Base-by-base conservation (phyloP, 2,329 filamentous ascomycete genomes). In the Colletotrichum sp. region DNA sequence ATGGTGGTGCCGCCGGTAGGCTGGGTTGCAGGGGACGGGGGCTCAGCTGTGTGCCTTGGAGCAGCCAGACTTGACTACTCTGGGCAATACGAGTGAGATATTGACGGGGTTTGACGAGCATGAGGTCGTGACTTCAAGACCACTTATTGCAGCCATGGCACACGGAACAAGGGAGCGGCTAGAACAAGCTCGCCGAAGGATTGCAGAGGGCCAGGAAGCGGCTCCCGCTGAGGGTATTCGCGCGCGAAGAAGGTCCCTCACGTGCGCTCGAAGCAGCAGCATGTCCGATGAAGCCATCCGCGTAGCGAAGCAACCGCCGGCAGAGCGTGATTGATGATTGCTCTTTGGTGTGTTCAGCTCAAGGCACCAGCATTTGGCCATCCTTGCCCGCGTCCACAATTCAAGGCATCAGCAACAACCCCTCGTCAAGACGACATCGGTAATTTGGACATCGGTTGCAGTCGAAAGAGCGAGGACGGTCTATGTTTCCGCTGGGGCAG, bases 31-130 rank as follows among this genome's bases (percentile, higher is more conserved):
- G 64, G 63, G 69, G 57, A 32, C 8, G 39, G 72, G 60, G 73
- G 73, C 73, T 76, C 57, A 72, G 73, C 64, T 68, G 57, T 72
- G 72, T 62, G 72, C 72, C 69, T 55, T 26, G 67, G 62, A 63
- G 24, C 30, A 68, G 24, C 39, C 21, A 21, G 55, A 28, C 39
- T 72, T 72, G 55, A 57, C 44, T 26, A 52, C n/a, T 63, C 44
- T 69, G 69, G 57, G 57, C 32, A 12, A 34, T 34, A 26, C 69
- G 30, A 8, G 36, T 28, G 57, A 55, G 68, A 70, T 62, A 21
- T 44, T 60, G 66, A 60, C 55, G 67, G 44, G 55, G 52, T 55
- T 44, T 44, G 24, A 24, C 26, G 39, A 67, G 49, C 8, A 21
- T 13, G 30, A 55, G 36, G 32, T 59, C 49, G 10, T 26, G 62